Percentiles rank a stretch among this genome's conserved stretches.
These are phyloP conservation scores for Melanogaster broomeanus DNA, from an alignment of 768 basidiomycete genomes.

Conservation along the genomic window DNA sequence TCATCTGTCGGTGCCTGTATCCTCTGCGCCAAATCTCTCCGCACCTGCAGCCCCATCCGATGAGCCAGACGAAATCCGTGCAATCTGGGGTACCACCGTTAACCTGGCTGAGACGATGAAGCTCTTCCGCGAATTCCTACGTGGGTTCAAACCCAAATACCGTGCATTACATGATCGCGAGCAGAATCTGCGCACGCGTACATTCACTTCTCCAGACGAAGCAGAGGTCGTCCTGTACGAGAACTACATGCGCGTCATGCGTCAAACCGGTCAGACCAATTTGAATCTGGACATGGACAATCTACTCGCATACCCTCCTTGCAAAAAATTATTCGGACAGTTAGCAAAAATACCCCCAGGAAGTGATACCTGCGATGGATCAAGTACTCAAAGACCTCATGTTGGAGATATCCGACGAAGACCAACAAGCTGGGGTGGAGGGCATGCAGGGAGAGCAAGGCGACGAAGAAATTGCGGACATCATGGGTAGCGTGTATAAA, in stretches of 20 bases:
- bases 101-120: conserved; percentile 91
- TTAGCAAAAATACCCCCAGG: conserved; percentile 94
- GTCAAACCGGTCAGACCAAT: conserved; percentile 89
- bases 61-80: conserved; percentile 82
- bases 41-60: conserved; percentile 63
- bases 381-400: conserved; percentile 92
- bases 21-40: conserved; percentile 57
- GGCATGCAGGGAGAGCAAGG: conserved; percentile 78
- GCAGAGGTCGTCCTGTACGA: conserved; percentile 77
- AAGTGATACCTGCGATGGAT: conserved; percentile 97
- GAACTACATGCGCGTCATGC: conserved; percentile 78
- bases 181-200: conserved; percentile 50
- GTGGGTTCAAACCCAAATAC: conserved; percentile 92
- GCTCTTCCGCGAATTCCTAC: conserved; percentile 84
- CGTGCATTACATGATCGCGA: conserved; percentile 71
- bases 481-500: conserved; percentile 88
- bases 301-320: conserved; percentile 81
- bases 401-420: conserved; percentile 83
- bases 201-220: conserved; percentile 60
- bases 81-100: conserved; percentile 98
- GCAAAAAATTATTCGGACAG: conserved; percentile 80
- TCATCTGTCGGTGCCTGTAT: conserved; percentile 55
- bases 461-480: conserved; percentile 85
- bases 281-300: conserved; percentile 90
- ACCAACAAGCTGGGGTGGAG: conserved; percentile 66